These are phyloP conservation scores for Pichia sp. DNA, from an alignment of 1,139 yeast species.

Conservation along the genomic window DNA sequence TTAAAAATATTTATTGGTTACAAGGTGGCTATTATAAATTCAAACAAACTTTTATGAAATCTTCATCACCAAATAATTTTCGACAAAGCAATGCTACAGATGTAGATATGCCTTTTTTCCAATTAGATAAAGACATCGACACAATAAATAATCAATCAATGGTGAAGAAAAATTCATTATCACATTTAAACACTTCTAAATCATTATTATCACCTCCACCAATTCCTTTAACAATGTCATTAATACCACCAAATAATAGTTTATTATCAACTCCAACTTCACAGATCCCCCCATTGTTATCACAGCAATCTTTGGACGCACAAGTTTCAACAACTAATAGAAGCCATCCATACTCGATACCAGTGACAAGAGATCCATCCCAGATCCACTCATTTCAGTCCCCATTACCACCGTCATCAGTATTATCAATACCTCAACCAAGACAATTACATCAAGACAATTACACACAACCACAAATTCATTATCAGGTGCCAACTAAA, in stretches of 20 bases:
- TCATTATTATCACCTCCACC: constrained; percentile 5
- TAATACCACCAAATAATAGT: background rate
- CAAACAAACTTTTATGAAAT: background rate
- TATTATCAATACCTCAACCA: background rate
- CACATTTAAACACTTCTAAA: too few relatives aligned
- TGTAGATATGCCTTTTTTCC: too few relatives aligned
- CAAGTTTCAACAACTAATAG: background rate
- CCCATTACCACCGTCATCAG: background rate
- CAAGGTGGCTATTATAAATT: constrained; percentile 14
- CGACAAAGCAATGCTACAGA: background rate
- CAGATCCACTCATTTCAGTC: constrained; percentile 3
- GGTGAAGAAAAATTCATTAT: background rate
- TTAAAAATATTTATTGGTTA: constrained; percentile 11
- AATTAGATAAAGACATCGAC: background rate
- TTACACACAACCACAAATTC: background rate
- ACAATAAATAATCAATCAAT: background rate
- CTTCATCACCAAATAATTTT: background rate
- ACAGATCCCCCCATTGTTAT: background rate
- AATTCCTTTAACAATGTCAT: constrained; percentile 2
- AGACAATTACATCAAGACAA: background rate
- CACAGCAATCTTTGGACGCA: too few relatives aligned
- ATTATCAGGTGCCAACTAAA: constrained; percentile 2
- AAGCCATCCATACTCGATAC: background rate
- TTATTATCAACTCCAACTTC: background rate
- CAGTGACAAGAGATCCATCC: background rate